Percentiles rank a stretch among this genome's conserved stretches.
Evolutionary conservation across 2,329 filamentous ascomycete genomes (phyloP).

Genomic region (Aspergillus sp.): DNA sequence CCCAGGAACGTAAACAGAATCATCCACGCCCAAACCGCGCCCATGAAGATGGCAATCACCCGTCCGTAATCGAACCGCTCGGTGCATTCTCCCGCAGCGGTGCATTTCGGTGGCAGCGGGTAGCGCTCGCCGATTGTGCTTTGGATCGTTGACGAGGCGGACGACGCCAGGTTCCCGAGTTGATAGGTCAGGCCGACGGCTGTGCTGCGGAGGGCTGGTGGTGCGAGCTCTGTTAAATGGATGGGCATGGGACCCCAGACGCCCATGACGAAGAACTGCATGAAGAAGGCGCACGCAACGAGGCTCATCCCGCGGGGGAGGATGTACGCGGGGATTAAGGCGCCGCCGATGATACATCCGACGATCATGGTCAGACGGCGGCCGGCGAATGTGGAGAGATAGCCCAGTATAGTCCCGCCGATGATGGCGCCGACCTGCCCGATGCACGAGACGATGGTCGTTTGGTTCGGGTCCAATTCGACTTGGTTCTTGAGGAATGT

Average conservation of each 20-base stretch:
- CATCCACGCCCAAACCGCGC: neutral
- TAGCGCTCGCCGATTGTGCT: neutral
- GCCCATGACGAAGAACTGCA: conserved; percentile 68
- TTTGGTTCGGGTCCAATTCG: conserved; percentile 61
- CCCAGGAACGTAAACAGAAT: neutral
- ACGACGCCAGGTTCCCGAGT: conserved; percentile 62
- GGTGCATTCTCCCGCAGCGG: neutral
- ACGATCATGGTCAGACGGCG: conserved; percentile 59
- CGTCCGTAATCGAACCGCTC: neutral
- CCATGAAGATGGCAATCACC: neutral
- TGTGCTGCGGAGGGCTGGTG: conserved; percentile 60
- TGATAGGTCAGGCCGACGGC: conserved; percentile 61
- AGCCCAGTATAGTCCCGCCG: conserved; percentile 55
- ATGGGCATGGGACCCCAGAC: conserved; percentile 71
- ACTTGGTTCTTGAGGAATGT: conserved; percentile 76
- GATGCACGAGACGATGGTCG: conserved; percentile 71
- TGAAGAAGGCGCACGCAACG: conserved; percentile 35
- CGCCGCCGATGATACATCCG: conserved; percentile 63
- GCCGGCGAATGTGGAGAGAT: conserved; percentile 71
- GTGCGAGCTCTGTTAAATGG: conserved; percentile 74
- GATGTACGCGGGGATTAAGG: conserved; percentile 70
- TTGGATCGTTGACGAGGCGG: conserved; percentile 40
- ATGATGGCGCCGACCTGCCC: conserved; percentile 77
- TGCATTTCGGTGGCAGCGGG: neutral
- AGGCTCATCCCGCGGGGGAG: conserved; percentile 48